Conservation (phyloP, 306 rosid species). For the Urtica urens region DNA sequence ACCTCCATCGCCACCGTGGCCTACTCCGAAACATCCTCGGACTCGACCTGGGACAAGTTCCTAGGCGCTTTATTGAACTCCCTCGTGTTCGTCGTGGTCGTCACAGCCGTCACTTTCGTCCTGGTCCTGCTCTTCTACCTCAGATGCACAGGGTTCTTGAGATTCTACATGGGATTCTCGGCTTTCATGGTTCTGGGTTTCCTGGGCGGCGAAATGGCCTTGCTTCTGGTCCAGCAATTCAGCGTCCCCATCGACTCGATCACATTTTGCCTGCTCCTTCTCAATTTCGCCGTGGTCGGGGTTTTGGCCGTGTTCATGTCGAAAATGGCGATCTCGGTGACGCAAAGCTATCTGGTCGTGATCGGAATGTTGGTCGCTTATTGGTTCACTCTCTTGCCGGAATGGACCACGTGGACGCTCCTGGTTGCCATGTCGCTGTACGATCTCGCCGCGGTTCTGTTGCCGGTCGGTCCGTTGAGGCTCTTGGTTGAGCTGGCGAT, state of each 20-base stretch:
- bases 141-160: conserved; percentile 63
- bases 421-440: conserved; percentile 83
- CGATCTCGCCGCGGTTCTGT: conserved; percentile 82
- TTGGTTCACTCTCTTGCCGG: conserved; percentile 90
- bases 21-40: conserved; percentile 49
- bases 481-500: conserved; percentile 85
- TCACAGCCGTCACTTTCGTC: conserved; percentile 62
- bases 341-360: conserved; percentile 71
- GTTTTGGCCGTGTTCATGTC: conserved; percentile 84
- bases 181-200: conserved; percentile 61
- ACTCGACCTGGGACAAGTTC: conserved; percentile 79
- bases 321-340: conserved; percentile 70
- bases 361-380: conserved; percentile 88
- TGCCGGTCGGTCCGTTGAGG: conserved; percentile 81
- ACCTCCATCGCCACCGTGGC: conserved; percentile 63
- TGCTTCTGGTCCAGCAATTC: conserved; percentile 40
- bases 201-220: conserved; percentile 59
- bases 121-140: conserved; percentile 75
- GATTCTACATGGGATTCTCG: conserved; percentile 75
- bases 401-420: conserved; percentile 92
- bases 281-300: conserved; percentile 82
- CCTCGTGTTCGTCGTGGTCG: conserved; percentile 50
- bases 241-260: conserved; percentile 53
- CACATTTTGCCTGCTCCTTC: conserved; percentile 43
- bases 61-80: conserved; percentile 75